Base-by-base conservation (phyloP, 2,329 filamentous ascomycete genomes). In the Fusarium proliferatum region DNA sequence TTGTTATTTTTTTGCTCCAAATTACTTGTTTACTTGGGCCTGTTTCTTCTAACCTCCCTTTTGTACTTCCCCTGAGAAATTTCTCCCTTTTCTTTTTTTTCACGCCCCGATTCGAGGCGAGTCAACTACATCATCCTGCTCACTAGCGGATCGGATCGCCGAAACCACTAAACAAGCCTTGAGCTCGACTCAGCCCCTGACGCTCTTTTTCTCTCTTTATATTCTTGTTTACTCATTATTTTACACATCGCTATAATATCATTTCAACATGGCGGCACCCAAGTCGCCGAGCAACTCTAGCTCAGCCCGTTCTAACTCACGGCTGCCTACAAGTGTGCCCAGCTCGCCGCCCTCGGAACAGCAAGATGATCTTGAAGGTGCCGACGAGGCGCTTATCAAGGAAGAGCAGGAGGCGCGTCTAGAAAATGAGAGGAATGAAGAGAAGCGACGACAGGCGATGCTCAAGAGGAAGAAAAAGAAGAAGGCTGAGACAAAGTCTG, bases 401-500 rank as follows among this genome's bases (percentile, higher is more conserved):
- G 82, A 84, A 21, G 84, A 86, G 45, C 78, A 82, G 2, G 76
- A 77, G 6, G 84, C 84, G 0, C 71, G 79, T 0, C 42, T 63
- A 0, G 80, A 79, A 2, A 86, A 85, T 15, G 83, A 86, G 45
- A 87, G 86, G 30, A 85, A 85, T 0, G 90, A 91, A 49, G 84
- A 87, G 17, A 85, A 85, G 48, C 64, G 77, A 1, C 78, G 75
- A 2, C 85, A 87, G 34, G 84, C 83, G 4, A 57, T 79, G 16
- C 57, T 75, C 0, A 72, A 71, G 5, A 88, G 86, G 70, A 82
- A 85, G 10, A 79, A 76, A 51, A 87, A 85, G 76, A 86, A 85
- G 76, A 88, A 86, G 75, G 84, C 85, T 1, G 81, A 89, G 52
- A 87, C 85, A 3, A 86, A 88, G 62, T 81, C 83, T 2, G 89